phyloP scores from a whole-genome alignment of 495 filamentous ascomycete species.

The Pyrenopolyporus hunteri region DNA sequence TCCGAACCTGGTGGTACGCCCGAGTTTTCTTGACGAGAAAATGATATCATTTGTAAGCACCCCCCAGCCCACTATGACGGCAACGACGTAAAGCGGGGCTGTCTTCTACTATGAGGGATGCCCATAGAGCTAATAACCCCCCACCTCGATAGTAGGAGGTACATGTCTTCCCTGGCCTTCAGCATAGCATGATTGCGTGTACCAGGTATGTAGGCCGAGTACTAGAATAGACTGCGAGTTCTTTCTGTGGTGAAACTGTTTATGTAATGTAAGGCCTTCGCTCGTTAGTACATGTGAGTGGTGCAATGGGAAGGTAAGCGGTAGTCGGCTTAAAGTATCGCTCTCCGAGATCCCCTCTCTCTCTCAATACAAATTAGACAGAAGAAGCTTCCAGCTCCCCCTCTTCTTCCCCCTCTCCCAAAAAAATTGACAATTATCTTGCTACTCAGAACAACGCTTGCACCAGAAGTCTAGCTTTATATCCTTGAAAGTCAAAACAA shows the following conservation, averaged over 20 bases:
- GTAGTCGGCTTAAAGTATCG: slow-evolving; percentile 17
- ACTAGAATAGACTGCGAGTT: not conserved
- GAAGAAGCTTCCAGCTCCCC: slow-evolving; percentile 30
- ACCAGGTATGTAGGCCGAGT: too few species aligned
- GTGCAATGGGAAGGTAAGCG: slow-evolving; percentile 5
- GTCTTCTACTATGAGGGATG: not conserved
- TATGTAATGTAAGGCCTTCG: slow-evolving; percentile 34
- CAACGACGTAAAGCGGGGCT: slow-evolving; percentile 36
- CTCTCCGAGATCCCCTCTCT: slow-evolving; percentile 31
- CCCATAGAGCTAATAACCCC: slow-evolving; percentile 12
- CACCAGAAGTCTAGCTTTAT: slow-evolving; percentile 17
- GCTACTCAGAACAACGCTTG: slow-evolving; percentile 11
- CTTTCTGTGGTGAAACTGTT: slow-evolving; percentile 21
- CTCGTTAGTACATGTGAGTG: slow-evolving; percentile 6
- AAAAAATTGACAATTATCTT: slow-evolving; percentile 25
- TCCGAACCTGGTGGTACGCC: slow-evolving; percentile 18
- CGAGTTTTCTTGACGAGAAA: slow-evolving; percentile 22
- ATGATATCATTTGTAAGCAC: slow-evolving; percentile 46
- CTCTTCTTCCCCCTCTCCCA: slow-evolving; percentile 22
- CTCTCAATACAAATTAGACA: slow-evolving; percentile 40
- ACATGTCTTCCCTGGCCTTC: not conserved
- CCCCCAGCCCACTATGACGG: slow-evolving; percentile 33
- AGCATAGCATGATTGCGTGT: slow-evolving; percentile 20
- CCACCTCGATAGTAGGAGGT: slow-evolving; percentile 22
- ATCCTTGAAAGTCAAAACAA: slow-evolving; percentile 22